Evolutionary conservation across 2,329 filamentous ascomycete species (phyloP).

Genomic region (Thielaviopsis populi): DNA sequence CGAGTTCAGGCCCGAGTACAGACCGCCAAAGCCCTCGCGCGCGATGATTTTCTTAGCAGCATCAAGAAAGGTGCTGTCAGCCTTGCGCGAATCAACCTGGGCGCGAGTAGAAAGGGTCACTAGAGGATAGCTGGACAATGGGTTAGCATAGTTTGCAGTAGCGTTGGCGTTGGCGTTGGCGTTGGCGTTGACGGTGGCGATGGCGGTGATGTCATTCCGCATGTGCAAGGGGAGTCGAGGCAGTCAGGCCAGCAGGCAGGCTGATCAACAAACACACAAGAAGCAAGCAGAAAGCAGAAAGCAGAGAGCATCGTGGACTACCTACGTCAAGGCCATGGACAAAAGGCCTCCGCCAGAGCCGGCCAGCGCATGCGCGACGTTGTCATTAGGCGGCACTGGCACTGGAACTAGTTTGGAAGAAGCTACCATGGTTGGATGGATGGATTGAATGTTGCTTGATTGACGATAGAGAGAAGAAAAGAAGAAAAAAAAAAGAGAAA

Average conservation of each 20-base stretch:
- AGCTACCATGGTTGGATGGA: constrained; percentile 24
- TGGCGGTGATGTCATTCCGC: not conserved
- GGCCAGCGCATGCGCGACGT: constrained; percentile 87
- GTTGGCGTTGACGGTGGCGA: not conserved
- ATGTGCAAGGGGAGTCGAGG: not conserved
- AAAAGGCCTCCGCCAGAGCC: constrained; percentile 86
- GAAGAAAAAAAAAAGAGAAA: not conserved
- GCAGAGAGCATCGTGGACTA: not conserved
- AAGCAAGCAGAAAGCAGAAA: not conserved
- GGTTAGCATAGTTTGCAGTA: not conserved
- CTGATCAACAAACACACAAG: not conserved
- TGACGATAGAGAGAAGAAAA: not conserved
- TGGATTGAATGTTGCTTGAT: not conserved
- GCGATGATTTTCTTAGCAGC: constrained; percentile 77
- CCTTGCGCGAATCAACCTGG: constrained; percentile 92
- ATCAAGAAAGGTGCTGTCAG: constrained; percentile 67
- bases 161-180: not conserved
- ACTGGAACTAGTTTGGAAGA: constrained; percentile 37
- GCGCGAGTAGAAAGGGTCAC: constrained; percentile 95
- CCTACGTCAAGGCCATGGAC: constrained; percentile 87
- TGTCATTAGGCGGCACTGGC: constrained; percentile 69
- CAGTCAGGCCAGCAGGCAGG: not conserved
- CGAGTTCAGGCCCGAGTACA: constrained; percentile 86
- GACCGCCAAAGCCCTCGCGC: constrained; percentile 73
- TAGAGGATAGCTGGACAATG: constrained; percentile 59